Conservation (phyloP, 1,284 basidiomycete genomes). For the Ustilago curta region DNA sequence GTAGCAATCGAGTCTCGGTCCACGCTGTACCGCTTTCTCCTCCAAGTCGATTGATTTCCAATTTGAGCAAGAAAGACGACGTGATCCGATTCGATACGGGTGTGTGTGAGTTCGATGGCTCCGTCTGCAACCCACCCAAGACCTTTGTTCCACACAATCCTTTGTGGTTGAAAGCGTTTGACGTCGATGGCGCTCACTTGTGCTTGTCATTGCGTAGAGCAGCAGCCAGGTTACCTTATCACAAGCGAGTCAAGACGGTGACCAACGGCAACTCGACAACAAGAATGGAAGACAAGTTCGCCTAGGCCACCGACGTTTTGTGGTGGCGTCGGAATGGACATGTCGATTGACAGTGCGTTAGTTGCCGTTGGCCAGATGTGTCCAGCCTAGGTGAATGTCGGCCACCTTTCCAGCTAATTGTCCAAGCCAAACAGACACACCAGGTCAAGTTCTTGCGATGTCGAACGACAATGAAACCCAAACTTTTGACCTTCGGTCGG, state of each 20-base stretch:
- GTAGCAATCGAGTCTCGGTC: neutral
- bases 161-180: neutral
- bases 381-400: neutral
- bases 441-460: neutral
- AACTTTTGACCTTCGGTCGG: neutral
- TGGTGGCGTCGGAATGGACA: neutral
- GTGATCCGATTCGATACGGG: neutral
- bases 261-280: neutral
- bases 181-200: conserved; percentile 8
- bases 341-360: neutral
- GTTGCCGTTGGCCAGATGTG: conserved; percentile 1
- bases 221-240: neutral
- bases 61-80: neutral
- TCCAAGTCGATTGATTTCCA: neutral
- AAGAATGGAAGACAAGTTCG: neutral
- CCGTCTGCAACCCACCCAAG: conserved; percentile 6
- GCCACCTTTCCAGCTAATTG: neutral
- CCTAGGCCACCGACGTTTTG: neutral
- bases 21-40: neutral
- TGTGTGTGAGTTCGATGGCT: too few species aligned
- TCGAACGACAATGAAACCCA: neutral
- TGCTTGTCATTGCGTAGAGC: neutral
- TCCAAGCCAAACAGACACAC: neutral
- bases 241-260: neutral
- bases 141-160: neutral